Conservation (phyloP, 2,329 filamentous ascomycete genomes). For the Xylaria sp. region DNA sequence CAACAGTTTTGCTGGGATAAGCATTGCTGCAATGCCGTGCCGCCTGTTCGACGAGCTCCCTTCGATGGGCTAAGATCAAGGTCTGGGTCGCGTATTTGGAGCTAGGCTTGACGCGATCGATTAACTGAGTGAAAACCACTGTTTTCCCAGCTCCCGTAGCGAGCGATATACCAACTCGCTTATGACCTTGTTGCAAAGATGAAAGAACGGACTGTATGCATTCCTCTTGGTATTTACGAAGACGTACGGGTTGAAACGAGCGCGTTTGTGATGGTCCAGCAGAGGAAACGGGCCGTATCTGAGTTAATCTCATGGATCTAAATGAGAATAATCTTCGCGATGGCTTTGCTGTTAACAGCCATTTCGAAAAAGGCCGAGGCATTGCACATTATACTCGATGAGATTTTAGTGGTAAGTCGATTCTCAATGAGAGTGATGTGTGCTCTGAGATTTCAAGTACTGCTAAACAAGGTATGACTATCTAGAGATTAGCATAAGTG, state of each 20-base stretch:
- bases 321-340: slow-evolving; percentile 20
- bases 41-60: slow-evolving; percentile 94
- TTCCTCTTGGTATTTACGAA: slow-evolving; percentile 90
- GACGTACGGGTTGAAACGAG: slow-evolving; percentile 58
- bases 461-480: not conserved
- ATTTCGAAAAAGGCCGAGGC: slow-evolving; percentile 43
- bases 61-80: slow-evolving; percentile 89
- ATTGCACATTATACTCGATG: slow-evolving; percentile 42
- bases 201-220: slow-evolving; percentile 84
- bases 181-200: slow-evolving; percentile 76
- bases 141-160: slow-evolving; percentile 93
- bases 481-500: not conserved
- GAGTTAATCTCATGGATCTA: slow-evolving; percentile 19
- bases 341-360: slow-evolving; percentile 36
- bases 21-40: slow-evolving; percentile 82
- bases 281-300: slow-evolving; percentile 29
- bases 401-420: not conserved
- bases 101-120: slow-evolving; percentile 75
- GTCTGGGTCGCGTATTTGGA: slow-evolving; percentile 75
- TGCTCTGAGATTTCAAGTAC: slow-evolving; percentile 26
- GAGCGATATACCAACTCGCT: slow-evolving; percentile 83
- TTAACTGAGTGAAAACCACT: slow-evolving; percentile 96
- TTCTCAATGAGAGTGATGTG: not conserved
- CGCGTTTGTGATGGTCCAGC: slow-evolving; percentile 21
- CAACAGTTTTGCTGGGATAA: slow-evolving; percentile 83